These are phyloP conservation scores for Choiromyces venosus DNA, from an alignment of 495 filamentous ascomycete genomes.

Conservation along the genomic window DNA sequence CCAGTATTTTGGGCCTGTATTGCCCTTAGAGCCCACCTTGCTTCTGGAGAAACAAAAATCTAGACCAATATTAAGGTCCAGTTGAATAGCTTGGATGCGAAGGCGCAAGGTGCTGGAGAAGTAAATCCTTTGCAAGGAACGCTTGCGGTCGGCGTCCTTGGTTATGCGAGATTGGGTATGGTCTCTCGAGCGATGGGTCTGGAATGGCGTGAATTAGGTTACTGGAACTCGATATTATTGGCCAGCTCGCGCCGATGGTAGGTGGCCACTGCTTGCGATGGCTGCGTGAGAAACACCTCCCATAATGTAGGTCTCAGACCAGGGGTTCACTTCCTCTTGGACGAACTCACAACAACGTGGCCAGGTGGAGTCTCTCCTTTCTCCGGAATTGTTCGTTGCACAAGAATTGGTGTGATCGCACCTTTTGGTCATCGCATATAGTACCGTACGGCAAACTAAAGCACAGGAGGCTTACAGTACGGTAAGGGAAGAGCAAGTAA, in stretches of 20 bases:
- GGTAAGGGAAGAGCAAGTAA: background rate
- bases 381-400: constrained; percentile 29
- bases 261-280: constrained; percentile 33
- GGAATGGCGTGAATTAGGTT: constrained; percentile 39
- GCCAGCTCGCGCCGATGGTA: constrained; percentile 17
- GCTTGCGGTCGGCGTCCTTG: constrained; percentile 34
- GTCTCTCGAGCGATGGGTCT: constrained; percentile 33
- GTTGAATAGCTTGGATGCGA: constrained; percentile 22
- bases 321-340: constrained; percentile 13
- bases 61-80: background rate
- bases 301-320: constrained; percentile 26
- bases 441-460: background rate
- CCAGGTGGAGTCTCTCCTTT: constrained; percentile 16
- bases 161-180: constrained; percentile 38
- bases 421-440: background rate
- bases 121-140: constrained; percentile 35
- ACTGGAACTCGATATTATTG: constrained; percentile 34
- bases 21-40: background rate
- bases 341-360: constrained; percentile 29
- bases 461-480: background rate
- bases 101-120: constrained; percentile 34
- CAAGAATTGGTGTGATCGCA: constrained; percentile 14
- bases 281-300: constrained; percentile 20
- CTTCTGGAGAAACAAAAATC: background rate
- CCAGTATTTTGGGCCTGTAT: constrained; percentile 24